Percentiles rank a stretch among this genome's conserved stretches.
Evolutionary conservation across 192 early-diverging fungal species (phyloP).

Genomic region (Phlyctochytrium arcticum): DNA sequence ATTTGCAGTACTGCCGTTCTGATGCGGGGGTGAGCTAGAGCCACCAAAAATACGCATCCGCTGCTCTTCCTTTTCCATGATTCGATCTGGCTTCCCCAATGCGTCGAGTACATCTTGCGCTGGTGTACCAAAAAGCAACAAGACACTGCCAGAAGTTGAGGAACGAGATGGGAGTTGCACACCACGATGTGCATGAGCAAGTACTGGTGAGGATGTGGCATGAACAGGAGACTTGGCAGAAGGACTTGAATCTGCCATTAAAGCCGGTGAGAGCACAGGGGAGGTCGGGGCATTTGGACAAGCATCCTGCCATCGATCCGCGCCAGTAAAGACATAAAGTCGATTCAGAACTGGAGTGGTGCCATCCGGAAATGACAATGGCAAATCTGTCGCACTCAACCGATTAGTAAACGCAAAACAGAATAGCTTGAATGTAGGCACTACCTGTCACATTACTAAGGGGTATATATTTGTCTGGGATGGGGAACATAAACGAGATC

Average conservation of each 20-base stretch:
- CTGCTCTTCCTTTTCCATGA: slow-evolving; percentile 67
- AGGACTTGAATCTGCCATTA: no score
- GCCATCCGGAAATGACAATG: slow-evolving; percentile 68
- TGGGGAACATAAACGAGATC: slow-evolving; percentile 66
- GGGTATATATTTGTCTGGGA: slow-evolving; percentile 53
- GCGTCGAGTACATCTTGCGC: slow-evolving; percentile 70
- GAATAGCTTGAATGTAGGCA: background rate
- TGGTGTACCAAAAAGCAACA: slow-evolving; percentile 42
- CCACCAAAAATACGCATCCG: slow-evolving; percentile 68
- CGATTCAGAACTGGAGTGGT: slow-evolving; percentile 65
- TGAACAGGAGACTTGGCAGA: no score
- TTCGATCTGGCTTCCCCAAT: slow-evolving; percentile 57
- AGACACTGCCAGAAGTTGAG: background rate
- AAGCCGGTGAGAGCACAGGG: no score
- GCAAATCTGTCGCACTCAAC: slow-evolving; percentile 44
- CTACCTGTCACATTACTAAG: slow-evolving; percentile 16
- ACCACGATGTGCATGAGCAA: background rate
- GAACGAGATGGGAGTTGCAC: background rate
- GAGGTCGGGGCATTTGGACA: slow-evolving; percentile 23
- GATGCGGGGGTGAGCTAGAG: no score
- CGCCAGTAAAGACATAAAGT: slow-evolving; percentile 57
- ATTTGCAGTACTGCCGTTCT: no score
- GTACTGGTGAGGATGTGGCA: background rate
- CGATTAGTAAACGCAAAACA: background rate
- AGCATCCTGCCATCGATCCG: slow-evolving; percentile 45